Evolutionary conservation across 2,329 filamentous ascomycete genomes (phyloP).

Genomic region (Aspergillus brunneoviolaceus): DNA sequence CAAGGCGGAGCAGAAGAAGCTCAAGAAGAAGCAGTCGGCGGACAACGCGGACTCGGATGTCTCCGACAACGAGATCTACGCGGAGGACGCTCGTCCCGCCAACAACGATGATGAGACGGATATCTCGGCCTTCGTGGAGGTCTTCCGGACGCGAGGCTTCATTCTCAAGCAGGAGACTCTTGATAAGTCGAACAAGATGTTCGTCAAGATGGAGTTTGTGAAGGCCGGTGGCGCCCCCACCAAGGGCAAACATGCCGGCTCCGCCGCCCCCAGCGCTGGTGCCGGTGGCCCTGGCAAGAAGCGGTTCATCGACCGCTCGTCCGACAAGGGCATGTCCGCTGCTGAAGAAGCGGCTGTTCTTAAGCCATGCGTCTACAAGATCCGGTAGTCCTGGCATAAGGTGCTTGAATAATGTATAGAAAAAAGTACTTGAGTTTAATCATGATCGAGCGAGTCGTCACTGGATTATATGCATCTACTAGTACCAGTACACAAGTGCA

Average conservation of each 20-base stretch:
- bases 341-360: constrained; percentile 69
- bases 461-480: not conserved
- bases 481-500: not conserved
- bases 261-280: constrained; percentile 29
- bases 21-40: constrained; percentile 50
- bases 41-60: constrained; percentile 41
- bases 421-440: not conserved
- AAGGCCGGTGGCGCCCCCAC: constrained; percentile 70
- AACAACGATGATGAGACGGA: constrained; percentile 74
- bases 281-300: constrained; percentile 41
- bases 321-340: constrained; percentile 55
- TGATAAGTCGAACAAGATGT: constrained; percentile 94
- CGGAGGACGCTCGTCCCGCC: constrained; percentile 48
- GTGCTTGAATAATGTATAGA: constrained; percentile 3
- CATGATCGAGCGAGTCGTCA: not conserved
- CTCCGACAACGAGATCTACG: constrained; percentile 56
- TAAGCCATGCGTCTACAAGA: constrained; percentile 98
- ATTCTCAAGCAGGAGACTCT: constrained; percentile 71
- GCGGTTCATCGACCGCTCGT: constrained; percentile 58
- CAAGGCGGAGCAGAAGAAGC: constrained; percentile 45
- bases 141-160: constrained; percentile 77
- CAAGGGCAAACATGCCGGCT: constrained; percentile 67
- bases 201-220: constrained; percentile 93
- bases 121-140: constrained; percentile 81
- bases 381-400: constrained; percentile 50